Conservation (phyloP, 2,329 filamentous ascomycete species). For the Diaporthe ampelina region DNA sequence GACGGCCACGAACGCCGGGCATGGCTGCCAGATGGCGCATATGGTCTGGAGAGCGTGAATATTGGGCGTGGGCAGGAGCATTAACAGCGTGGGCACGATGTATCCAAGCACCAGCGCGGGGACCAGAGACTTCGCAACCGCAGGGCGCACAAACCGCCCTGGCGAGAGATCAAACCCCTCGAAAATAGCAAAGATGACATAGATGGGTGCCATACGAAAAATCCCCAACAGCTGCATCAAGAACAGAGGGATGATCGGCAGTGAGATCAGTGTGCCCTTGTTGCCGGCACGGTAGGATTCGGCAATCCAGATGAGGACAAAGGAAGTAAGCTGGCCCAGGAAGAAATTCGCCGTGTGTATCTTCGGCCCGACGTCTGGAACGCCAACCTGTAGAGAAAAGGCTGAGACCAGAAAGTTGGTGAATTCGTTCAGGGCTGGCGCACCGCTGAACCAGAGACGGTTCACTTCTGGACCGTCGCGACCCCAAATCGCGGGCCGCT, state of each 20-base stretch:
- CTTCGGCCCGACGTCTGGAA: neutral
- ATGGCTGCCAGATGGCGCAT: neutral
- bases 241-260: neutral
- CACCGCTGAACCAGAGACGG: neutral
- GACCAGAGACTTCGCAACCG: conserved; percentile 2
- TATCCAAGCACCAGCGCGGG: conserved; percentile 17
- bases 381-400: conserved; percentile 2
- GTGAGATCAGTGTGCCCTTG: conserved; percentile 7
- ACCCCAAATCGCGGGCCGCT: neutral
- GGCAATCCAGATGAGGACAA: conserved; percentile 12
- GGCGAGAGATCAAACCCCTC: neutral
- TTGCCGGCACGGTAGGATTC: conserved; percentile 17
- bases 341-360: conserved; percentile 14
- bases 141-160: neutral
- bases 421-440: neutral
- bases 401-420: neutral
- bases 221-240: neutral
- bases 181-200: conserved; percentile 5
- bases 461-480: neutral
- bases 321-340: conserved; percentile 9
- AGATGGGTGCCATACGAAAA: conserved; percentile 1
- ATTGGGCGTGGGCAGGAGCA: conserved; percentile 1
- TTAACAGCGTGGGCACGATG: neutral
- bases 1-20: neutral
- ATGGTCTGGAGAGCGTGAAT: neutral